Evolutionary conservation across 1,284 basidiomycete genomes (phyloP).

Genomic region (Cerrena zonata): DNA sequence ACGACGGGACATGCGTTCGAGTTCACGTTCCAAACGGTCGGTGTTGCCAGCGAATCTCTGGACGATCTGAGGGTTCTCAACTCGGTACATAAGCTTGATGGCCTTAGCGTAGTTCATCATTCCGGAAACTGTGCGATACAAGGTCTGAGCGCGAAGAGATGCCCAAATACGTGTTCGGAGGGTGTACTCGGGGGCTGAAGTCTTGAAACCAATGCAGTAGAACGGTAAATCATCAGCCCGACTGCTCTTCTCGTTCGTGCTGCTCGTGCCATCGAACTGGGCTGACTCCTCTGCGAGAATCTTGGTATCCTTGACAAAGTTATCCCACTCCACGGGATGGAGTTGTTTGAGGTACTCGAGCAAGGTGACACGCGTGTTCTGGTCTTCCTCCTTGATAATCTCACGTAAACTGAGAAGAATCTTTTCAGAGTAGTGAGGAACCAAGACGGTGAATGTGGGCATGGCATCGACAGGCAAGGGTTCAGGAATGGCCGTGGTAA

Average conservation of each 20-base stretch:
- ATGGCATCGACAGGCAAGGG: conserved; percentile 91
- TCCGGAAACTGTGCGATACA: conserved; percentile 99
- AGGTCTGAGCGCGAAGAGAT: conserved; percentile 93
- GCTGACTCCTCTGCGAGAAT: conserved; percentile 91
- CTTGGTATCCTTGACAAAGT: conserved; percentile 99
- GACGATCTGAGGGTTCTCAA: conserved; percentile 98
- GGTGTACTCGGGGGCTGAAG: conserved; percentile 96
- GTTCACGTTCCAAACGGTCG: conserved; percentile 90
- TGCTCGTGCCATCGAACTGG: conserved; percentile 51
- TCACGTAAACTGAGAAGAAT: conserved; percentile 89
- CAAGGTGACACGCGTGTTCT: conserved; percentile 89
- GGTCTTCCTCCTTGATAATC: conserved; percentile 95
- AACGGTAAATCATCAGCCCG: conserved; percentile 95
- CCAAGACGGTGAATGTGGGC: conserved; percentile 95
- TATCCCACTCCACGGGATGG: conserved; percentile 99
- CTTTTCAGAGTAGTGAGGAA: conserved; percentile 96
- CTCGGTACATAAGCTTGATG: conserved; percentile 97
- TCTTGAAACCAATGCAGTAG: conserved; percentile 99
- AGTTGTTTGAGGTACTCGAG: conserved; percentile 97
- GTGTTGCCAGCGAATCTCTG: conserved; percentile 96
- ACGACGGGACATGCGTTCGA: conserved; percentile 93
- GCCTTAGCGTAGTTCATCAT: conserved; percentile 99
- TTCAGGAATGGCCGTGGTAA: conserved; percentile 89
- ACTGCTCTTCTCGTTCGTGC: conserved; percentile 70
- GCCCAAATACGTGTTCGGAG: conserved; percentile 99